Evolutionary conservation across 306 rosid species (phyloP), one percentile per base, ranked within the genome.

Genomic region (Bauhinia variegata): DNA sequence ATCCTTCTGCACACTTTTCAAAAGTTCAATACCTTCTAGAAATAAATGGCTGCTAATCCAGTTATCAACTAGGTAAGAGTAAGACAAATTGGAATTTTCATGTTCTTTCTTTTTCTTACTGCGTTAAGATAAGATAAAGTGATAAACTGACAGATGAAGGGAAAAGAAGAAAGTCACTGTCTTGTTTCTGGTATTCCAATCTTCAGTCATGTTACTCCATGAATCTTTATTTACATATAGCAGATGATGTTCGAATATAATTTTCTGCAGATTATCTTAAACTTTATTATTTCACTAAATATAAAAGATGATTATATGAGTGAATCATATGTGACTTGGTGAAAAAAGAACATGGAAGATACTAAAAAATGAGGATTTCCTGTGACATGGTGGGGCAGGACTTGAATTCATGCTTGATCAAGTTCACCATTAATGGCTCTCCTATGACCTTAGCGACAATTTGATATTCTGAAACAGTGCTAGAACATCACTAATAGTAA

Each of bases 51-150:
- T 11, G 38, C 19, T 41, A n/a, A n/a, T n/a, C n/a, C n/a, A n/a
- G n/a, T n/a, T n/a, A 7, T 60, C 11, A 9, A 34, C 0, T 14
- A 16, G 47, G 16, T n/a, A n/a, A n/a, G n/a, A 14, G 34, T 15
- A 13, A 57, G 46, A 57, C 11, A 16, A 59, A 57, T 36, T 34
- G 7, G 2, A 11, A 10, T 18, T 39, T 38, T 8, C 14, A 7
- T 56, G 8, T 36, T 36, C 41, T 36, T 36, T 36, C 6, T 36
- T 36, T 36, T 36, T 57, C 3, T 57, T 16, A 4, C 46, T 8
- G 44, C 46, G n/a, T 16, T 16, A 15, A 9, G 63, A 57, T 57
- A 57, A 36, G 63, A 57, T 57, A 57, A 36, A 4, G 31, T 37
- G 47, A 37, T 47, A 34, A n/a, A n/a, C n/a, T n/a, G n/a, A n/a